Evolutionary conservation across 148 eudicot genomes (phyloP).

Genomic region (Silene latifolia): DNA sequence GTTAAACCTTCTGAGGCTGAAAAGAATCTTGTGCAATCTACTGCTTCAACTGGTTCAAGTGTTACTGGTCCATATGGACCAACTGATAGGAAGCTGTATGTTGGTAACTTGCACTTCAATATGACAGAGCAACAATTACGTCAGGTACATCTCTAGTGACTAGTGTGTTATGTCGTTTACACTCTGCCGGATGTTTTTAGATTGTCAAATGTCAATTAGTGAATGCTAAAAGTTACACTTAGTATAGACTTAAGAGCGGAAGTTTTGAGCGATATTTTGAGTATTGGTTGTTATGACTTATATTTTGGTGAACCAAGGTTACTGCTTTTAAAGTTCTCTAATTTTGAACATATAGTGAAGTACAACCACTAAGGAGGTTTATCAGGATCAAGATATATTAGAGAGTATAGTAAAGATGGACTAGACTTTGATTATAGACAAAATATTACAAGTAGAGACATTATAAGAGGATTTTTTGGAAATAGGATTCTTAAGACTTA

Average conservation of each 20-base stretch:
- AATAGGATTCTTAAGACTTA: too few species aligned
- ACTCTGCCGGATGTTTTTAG: neutral
- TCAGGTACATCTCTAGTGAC: conserved; percentile 41
- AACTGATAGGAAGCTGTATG: conserved; percentile 88
- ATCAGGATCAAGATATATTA: too few species aligned
- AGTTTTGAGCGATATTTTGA: neutral
- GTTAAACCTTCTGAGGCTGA: conserved; percentile 99
- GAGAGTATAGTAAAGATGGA: too few species aligned
- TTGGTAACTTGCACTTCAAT: conserved; percentile 93
- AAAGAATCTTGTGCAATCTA: conserved; percentile 96
- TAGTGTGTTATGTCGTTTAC: neutral
- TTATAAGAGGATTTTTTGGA: too few species aligned
- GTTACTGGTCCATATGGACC: conserved; percentile 89
- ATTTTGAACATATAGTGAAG: too few species aligned
- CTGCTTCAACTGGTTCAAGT: conserved; percentile 57
- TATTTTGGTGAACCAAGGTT: neutral
- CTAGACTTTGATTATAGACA: too few species aligned
- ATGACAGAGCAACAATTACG: conserved; percentile 89
- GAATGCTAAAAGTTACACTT: neutral
- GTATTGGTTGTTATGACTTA: neutral
- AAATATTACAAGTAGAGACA: too few species aligned
- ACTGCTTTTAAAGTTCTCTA: neutral
- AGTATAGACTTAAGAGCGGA: too few species aligned
- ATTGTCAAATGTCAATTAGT: neutral
- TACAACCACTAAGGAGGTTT: too few species aligned